Percentiles rank a stretch among this genome's conserved stretches.
phyloP scores from a whole-genome alignment of 2,329 filamentous ascomycete genomes.

The Diaporthe humulicola region DNA sequence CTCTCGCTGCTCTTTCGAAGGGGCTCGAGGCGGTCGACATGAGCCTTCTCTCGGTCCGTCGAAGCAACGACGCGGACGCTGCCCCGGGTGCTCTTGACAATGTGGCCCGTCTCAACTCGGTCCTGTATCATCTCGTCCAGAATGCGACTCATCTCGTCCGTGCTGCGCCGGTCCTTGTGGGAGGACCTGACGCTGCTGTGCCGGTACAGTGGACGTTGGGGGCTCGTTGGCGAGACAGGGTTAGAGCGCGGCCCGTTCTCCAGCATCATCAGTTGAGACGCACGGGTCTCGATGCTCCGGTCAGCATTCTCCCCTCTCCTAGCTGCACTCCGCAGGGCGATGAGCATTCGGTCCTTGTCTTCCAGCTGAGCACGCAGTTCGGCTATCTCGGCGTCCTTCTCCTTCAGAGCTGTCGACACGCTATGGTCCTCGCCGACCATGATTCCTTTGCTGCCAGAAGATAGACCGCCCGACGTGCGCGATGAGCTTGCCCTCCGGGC shows the following conservation, averaged over 20 bases:
- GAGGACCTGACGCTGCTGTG: constrained; percentile 46
- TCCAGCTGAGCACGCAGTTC: constrained; percentile 91
- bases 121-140: constrained; percentile 97
- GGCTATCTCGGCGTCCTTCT: constrained; percentile 93
- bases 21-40: constrained; percentile 50
- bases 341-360: constrained; percentile 94
- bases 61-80: constrained; percentile 70
- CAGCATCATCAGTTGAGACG: constrained; percentile 50
- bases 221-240: constrained; percentile 46
- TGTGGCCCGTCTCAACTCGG: constrained; percentile 81
- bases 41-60: constrained; percentile 55
- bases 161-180: constrained; percentile 68
- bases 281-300: constrained; percentile 52
- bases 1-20: constrained; percentile 50
- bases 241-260: constrained; percentile 10
- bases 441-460: constrained; percentile 70
- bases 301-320: constrained; percentile 88
- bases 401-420: constrained; percentile 78
- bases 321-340: constrained; percentile 86
- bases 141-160: constrained; percentile 93
- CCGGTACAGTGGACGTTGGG: constrained; percentile 39
- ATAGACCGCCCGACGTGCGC: constrained; percentile 82
- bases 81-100: constrained; percentile 75
- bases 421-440: constrained; percentile 85
- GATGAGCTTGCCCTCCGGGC: constrained; percentile 92